phyloP scores from a whole-genome alignment of 2,329 filamentous ascomycete genomes.

The Thelonectria blattea region DNA sequence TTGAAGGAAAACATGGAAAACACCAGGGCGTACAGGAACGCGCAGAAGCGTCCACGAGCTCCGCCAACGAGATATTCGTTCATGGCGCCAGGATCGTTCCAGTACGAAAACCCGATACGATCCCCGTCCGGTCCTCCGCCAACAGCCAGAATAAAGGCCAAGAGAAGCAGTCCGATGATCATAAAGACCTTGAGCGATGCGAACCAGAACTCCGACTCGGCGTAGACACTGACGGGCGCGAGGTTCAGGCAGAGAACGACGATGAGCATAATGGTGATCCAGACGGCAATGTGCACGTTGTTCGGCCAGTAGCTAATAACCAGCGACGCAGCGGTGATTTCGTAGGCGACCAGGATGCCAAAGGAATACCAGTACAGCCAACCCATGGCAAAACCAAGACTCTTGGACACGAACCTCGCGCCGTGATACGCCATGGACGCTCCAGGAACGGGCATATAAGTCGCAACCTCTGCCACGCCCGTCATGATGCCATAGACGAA shows the following conservation, averaged over 20 bases:
- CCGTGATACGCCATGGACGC: conserved; percentile 17
- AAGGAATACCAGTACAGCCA: conserved; percentile 24
- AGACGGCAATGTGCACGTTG: conserved; percentile 8
- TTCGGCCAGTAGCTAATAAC: conserved; percentile 19
- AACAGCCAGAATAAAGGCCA: conserved; percentile 13
- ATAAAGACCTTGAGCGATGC: conserved; percentile 18
- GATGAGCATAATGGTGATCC: conserved; percentile 15
- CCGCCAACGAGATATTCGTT: conserved; percentile 65
- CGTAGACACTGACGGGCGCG: conserved; percentile 8
- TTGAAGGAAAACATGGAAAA: conserved; percentile 64
- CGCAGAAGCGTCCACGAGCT: conserved; percentile 68
- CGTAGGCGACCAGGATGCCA: conserved; percentile 18
- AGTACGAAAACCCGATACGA: conserved; percentile 69
- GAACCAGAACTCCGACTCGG: conserved; percentile 20
- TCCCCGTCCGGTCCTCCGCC: conserved; percentile 75
- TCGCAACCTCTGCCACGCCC: conserved; percentile 14
- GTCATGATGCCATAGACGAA: conserved; percentile 20
- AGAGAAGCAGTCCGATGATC: conserved; percentile 16
- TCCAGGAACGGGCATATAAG: conserved; percentile 12
- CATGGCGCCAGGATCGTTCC: conserved; percentile 70
- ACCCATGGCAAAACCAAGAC: conserved; percentile 17
- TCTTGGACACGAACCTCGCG: conserved; percentile 12
- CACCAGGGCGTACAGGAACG: conserved; percentile 70
- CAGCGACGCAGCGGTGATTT: conserved; percentile 10
- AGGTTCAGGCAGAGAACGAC: conserved; percentile 12